Evolutionary conservation across 768 basidiomycete genomes (phyloP).

Genomic region (Mycena floridula): DNA sequence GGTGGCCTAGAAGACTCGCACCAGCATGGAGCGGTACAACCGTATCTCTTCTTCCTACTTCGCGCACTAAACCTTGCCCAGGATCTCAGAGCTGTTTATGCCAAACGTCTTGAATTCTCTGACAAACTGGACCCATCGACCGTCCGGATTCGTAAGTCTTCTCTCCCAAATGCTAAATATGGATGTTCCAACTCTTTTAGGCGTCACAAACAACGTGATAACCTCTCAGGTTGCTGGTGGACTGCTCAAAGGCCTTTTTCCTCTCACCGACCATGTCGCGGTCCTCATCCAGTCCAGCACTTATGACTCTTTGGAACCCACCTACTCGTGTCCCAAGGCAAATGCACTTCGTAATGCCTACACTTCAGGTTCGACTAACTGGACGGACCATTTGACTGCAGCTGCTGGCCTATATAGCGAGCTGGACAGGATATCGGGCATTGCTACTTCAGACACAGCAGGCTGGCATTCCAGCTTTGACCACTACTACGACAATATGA

Average conservation of each 20-base stretch:
- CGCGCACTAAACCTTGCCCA: slow-evolving; percentile 5
- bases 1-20: slow-evolving; percentile 38
- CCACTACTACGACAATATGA: slow-evolving; percentile 48
- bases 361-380: slow-evolving; percentile 32
- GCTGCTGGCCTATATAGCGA: slow-evolving; percentile 33
- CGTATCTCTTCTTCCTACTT: not conserved
- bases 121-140: slow-evolving; percentile 23
- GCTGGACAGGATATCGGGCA: slow-evolving; percentile 39
- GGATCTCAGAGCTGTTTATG: slow-evolving; percentile 42
- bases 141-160: slow-evolving; percentile 28
- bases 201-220: slow-evolving; percentile 47
- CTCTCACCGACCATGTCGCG: slow-evolving; percentile 23
- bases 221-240: slow-evolving; percentile 48
- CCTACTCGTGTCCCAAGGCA: slow-evolving; percentile 34
- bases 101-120: slow-evolving; percentile 30
- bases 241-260: slow-evolving; percentile 39
- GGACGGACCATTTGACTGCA: slow-evolving; percentile 35
- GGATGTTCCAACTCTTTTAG: slow-evolving; percentile 15
- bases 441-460: slow-evolving; percentile 26
- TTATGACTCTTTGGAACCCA: slow-evolving; percentile 44
- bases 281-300: slow-evolving; percentile 32
- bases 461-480: slow-evolving; percentile 49
- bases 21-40: slow-evolving; percentile 32
- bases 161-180: no score
- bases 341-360: slow-evolving; percentile 25